Conservation (phyloP, 371 early-diverging fungal species). For the Mortierella sp. region DNA sequence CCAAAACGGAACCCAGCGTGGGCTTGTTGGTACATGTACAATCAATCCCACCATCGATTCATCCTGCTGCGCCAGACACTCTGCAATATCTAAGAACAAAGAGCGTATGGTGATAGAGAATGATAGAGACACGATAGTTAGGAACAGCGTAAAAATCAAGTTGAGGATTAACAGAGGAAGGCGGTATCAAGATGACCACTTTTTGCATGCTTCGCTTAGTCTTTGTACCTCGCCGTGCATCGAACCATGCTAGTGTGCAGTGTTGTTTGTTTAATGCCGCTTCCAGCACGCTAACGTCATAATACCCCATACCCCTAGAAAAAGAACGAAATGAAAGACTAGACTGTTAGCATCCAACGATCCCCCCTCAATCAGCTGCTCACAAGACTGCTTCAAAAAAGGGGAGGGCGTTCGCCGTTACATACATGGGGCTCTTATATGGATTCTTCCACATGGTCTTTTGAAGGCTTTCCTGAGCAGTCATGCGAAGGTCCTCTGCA, state of each 20-base stretch:
- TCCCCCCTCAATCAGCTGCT: neutral
- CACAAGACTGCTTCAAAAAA: neutral
- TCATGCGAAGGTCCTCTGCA: slow-evolving; percentile 44
- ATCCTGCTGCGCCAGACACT: slow-evolving; percentile 43
- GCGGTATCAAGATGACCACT: neutral
- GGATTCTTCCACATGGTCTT: slow-evolving; percentile 55
- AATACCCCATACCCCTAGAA: slow-evolving; percentile 50
- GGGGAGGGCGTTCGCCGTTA: neutral
- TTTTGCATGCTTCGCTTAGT: neutral
- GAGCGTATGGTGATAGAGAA: neutral
- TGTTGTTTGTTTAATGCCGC: slow-evolving; percentile 47
- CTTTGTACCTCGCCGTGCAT: slow-evolving; percentile 41
- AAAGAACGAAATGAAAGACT: neutral
- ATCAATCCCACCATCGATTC: slow-evolving; percentile 55
- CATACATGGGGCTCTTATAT: slow-evolving; percentile 56
- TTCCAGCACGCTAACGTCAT: slow-evolving; percentile 56
- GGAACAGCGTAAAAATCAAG: neutral
- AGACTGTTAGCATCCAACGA: neutral
- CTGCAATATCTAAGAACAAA: slow-evolving; percentile 33
- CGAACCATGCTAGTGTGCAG: slow-evolving; percentile 54
- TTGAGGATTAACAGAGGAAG: neutral
- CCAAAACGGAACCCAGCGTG: slow-evolving; percentile 57
- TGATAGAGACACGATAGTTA: neutral
- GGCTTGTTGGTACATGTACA: slow-evolving; percentile 44
- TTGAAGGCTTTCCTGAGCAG: slow-evolving; percentile 49